phyloP scores from a whole-genome alignment of 176 grass and related monocot species.

The Oryza glaberrima region DNA sequence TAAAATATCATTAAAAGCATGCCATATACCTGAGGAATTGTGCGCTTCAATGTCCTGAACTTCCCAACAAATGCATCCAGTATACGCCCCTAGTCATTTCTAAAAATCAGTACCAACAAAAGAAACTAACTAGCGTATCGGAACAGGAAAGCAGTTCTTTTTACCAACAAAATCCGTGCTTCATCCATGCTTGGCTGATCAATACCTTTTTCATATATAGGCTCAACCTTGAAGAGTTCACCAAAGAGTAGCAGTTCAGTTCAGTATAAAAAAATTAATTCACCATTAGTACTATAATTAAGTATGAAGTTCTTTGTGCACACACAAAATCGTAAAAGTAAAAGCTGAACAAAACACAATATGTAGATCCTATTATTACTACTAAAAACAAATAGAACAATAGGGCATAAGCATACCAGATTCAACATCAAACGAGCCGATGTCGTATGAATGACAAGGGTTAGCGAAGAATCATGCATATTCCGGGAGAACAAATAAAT shows the following conservation, averaged over 20 bases:
- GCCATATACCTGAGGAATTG: constrained; percentile 81
- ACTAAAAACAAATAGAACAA: constrained; percentile 39
- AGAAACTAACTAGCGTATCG: constrained; percentile 16
- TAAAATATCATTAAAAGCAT: constrained; percentile 17
- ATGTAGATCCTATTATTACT: constrained; percentile 13
- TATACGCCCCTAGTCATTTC: constrained; percentile 77
- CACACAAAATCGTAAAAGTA: constrained; percentile 26
- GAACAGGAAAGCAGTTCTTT: constrained; percentile 28
- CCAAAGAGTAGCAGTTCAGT: constrained; percentile 27
- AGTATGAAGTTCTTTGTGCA: background rate
- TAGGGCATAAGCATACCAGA: constrained; percentile 65
- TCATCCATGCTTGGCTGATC: constrained; percentile 96
- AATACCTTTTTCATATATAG: constrained; percentile 98
- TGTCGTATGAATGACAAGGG: constrained; percentile 92
- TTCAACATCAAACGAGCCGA: constrained; percentile 98
- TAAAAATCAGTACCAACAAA: constrained; percentile 23
- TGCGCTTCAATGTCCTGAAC: constrained; percentile 89
- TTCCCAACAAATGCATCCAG: constrained; percentile 99
- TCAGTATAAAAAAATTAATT: background rate
- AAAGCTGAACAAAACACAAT: constrained; percentile 21
- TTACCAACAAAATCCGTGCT: constrained; percentile 94
- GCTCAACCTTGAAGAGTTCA: constrained; percentile 81
- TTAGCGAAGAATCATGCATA: constrained; percentile 99
- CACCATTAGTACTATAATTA: constrained; percentile 23
- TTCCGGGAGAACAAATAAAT: constrained; percentile 98